Conservation (phyloP, 2,329 filamentous ascomycete genomes). For the Ceratocystis ficicola region DNA sequence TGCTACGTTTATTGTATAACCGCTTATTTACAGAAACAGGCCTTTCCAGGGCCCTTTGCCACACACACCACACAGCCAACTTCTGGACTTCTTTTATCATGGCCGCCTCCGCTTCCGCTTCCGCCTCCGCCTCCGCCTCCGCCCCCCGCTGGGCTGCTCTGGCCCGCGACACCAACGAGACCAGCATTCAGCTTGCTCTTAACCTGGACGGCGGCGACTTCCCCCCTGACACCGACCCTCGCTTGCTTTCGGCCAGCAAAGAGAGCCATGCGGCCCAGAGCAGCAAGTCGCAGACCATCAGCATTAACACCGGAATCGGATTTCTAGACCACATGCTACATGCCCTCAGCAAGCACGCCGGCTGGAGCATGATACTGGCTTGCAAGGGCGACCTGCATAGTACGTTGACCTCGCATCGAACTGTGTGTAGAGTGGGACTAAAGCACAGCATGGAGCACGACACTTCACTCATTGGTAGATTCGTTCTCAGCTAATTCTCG, state of each 20-base stretch:
- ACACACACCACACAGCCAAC: not conserved
- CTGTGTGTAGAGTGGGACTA: not conserved
- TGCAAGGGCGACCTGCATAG: constrained; percentile 87
- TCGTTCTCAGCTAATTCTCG: not conserved
- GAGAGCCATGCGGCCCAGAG: constrained; percentile 71
- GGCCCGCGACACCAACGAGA: constrained; percentile 91
- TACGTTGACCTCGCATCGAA: constrained; percentile 34
- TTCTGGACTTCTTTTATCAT: not conserved
- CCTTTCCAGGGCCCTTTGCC: not conserved
- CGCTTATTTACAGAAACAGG: not conserved
- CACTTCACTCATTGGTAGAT: not conserved
- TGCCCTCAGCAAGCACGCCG: constrained; percentile 86
- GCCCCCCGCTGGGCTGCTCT: constrained; percentile 58
- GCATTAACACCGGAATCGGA: constrained; percentile 83
- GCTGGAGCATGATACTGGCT: constrained; percentile 75
- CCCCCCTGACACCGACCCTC: constrained; percentile 49
- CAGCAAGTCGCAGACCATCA: constrained; percentile 74
- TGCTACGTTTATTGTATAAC: not conserved
- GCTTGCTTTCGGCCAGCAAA: constrained; percentile 34
- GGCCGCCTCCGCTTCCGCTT: constrained; percentile 7
- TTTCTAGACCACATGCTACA: constrained; percentile 99
- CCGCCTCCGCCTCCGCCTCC: constrained; percentile 2
- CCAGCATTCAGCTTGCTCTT: constrained; percentile 84
- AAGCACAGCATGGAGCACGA: not conserved
- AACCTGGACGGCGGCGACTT: constrained; percentile 85